Conservation (phyloP, 768 basidiomycete genomes). For the Boletus rufocinnamomeus region DNA sequence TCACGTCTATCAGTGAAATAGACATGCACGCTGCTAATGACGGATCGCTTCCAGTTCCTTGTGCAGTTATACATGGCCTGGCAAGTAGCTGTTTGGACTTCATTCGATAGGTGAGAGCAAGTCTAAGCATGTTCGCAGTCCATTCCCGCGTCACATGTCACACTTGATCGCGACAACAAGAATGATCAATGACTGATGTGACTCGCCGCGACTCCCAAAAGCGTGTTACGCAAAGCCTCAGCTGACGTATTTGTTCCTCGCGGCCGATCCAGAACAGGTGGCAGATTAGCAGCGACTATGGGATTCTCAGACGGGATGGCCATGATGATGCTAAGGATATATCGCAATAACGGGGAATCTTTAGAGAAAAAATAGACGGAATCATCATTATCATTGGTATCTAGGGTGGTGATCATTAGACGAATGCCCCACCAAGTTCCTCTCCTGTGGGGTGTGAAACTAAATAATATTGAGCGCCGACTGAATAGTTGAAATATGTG, state of each 20-base stretch:
- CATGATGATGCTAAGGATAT: constrained; percentile 51
- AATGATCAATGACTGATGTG: constrained; percentile 42
- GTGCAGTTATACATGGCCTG: constrained; percentile 33
- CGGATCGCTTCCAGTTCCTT: constrained; percentile 33
- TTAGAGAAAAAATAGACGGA: constrained; percentile 32
- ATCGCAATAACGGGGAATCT: constrained; percentile 46
- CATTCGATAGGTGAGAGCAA: constrained; percentile 37
- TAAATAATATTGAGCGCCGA: constrained; percentile 15
- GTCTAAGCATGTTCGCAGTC: constrained; percentile 37
- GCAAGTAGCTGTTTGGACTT: constrained; percentile 38
- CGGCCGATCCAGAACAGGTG: constrained; percentile 42
- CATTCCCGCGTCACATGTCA: constrained; percentile 18
- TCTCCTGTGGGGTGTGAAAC: constrained; percentile 44
- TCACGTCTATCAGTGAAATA: constrained; percentile 41
- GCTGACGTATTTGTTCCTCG: constrained; percentile 38
- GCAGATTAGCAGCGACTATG: constrained; percentile 43
- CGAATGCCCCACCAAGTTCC: constrained; percentile 49
- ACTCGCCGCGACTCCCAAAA: constrained; percentile 43
- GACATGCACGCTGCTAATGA: constrained; percentile 30
- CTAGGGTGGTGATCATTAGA: constrained; percentile 50
- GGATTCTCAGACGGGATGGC: constrained; percentile 46
- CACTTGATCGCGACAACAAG: constrained; percentile 37
- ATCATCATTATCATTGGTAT: constrained; percentile 49
- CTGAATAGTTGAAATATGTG: constrained; percentile 1
- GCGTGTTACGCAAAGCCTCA: constrained; percentile 42